Evolutionary conservation across 176 grass and related monocot species (phyloP), one percentile per base, ranked within the genome.

Genomic region (Phyllostachys edulis): DNA sequence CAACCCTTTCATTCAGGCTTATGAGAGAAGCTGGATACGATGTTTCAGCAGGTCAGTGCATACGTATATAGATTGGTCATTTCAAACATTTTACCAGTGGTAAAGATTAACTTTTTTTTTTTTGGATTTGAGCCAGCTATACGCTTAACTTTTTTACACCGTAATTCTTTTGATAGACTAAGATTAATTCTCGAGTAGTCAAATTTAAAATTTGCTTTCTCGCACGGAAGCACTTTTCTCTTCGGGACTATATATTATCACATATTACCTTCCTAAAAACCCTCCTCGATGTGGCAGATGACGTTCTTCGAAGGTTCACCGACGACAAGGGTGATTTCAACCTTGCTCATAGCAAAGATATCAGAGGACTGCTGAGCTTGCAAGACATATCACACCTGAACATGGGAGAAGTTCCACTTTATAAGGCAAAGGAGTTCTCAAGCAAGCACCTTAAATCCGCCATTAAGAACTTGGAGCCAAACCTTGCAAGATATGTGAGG

Each of bases 301-400:
- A 93, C 21, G 20, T 93, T 49, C 71, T 96, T 65, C 8, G 7
- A 9, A 87, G 42, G 41, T 94, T 91, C 65, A 72, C 70, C 0
- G 50, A 85, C 3, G 41, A 5, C 3, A 64, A 7, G 1, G 80
- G 91, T 0, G 81, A 97, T 23, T 97, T 97, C 78, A 77, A 2
- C 0, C 27, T 67, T 5, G 27, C 7, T 52, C 56, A 87, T 7
- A 82, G 32, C 75, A 82, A 81, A 32, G 76, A 97, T 24, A 61
- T 93, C 17, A 64, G 71, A 54, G 91, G 91, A 3, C n/a, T 97
- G 18, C 12, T 97, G 13, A 86, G 78, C 74, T 62, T 97, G 80
- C 86, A 93, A 9, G 89, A 97, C 63, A 37, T 90, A 70, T 97
- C 94, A 51, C 73, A 87, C 21, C 40, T 97, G 21, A 88, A 88